Base-by-base conservation (phyloP, 176 grass and related monocot genomes). In the Thinopyrum elongatum region DNA sequence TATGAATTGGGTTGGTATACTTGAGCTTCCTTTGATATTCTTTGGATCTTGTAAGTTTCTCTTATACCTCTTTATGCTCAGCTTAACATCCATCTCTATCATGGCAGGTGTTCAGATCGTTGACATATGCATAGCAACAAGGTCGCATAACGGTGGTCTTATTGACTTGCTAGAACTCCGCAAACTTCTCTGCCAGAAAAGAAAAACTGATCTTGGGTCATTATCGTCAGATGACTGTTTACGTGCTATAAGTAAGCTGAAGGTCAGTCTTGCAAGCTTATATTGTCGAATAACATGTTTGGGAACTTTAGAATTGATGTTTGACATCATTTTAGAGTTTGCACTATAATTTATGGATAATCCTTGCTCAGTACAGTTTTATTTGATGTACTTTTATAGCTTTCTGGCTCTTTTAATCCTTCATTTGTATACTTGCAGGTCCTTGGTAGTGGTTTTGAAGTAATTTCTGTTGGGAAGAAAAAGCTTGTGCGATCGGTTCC, bases 361-460 rank as follows among this genome's bases (percentile, higher is more conserved):
- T 75, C 23, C 44, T 77, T 8, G 47, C 39, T 53, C 5, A 73
- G 57, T 59, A 36, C 22, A 33, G 17, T 66, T 1, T 13, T 66
- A 83, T 57, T 33, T 73, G 71, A 64, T 86, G 4, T 29, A 57
- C 31, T 82, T 59, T 10, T 8, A 69, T 59, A 47, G 5, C 44
- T 62, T 42, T 59, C 8, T 70, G 49, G 22, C 30, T 87, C 26
- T 46, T 78, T 6, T 79, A 51, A 58, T 72, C 26, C n/a, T 42
- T 88, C 12, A 68, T 26, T 30, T 94, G 25, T 87, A 65, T 82
- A 93, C 29, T 83, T 86, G 63, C 55, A 98, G 97, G 90, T 91
- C 70, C 88, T 96, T 38, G 94, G 97, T 82, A 98, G 92, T 85
- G 94, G 97, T 60, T 98, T 98, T 96, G 97, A 95, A 98, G 94